Base-by-base conservation (phyloP, 2,329 filamentous ascomycete genomes). In the Apiospora sp. region DNA sequence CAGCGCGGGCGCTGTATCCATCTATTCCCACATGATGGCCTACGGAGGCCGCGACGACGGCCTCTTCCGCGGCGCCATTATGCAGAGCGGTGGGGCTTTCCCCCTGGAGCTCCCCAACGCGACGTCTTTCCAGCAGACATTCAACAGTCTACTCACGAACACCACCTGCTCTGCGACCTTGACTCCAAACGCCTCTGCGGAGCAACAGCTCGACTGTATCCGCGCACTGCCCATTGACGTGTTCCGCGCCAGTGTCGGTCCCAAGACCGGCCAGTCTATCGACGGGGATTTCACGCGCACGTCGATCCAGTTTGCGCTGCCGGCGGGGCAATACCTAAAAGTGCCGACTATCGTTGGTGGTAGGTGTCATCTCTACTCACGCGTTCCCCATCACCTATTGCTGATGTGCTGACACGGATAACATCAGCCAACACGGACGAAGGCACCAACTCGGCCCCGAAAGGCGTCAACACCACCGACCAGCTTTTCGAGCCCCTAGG, bases 31-130 rank as follows among this genome's bases (percentile, higher is more conserved):
- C 68, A 82, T 85, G 30, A 83, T 88, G 44, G 87, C 88, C 14
- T 89, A 90, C 74, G 86, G 85, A 44, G 89, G 89, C 0, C 82
- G 87, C 43, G 84, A 91, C 70, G 88, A 91, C 71, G 80, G 82
- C 0, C 80, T 91, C 0, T 91, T 90, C 76, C 84, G 85, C 7
- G 87, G 81, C 12, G 89, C 85, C 2, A 90, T 89, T 61, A 80
- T 87, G 71, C 84, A 91, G 70, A 89, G 86, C 19, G 88, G 88
- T 6, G 82, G 82, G 0, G 79, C 81, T 4, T 80, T 77, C 0
- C 79, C 78, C 4, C 75, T 78, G 0, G 76, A 80, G 70, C 73
- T 81, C 22, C 79, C 82, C 73, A 72, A 77, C 24, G 72, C 82
- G 41, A 75, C 81, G 0, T 83, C 81, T 74, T 84, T 83, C 74